Evolutionary conservation across 164 flowering plant genomes (phyloP), one percentile per base, ranked within the genome.

Genomic region (Sextonia rubra): DNA sequence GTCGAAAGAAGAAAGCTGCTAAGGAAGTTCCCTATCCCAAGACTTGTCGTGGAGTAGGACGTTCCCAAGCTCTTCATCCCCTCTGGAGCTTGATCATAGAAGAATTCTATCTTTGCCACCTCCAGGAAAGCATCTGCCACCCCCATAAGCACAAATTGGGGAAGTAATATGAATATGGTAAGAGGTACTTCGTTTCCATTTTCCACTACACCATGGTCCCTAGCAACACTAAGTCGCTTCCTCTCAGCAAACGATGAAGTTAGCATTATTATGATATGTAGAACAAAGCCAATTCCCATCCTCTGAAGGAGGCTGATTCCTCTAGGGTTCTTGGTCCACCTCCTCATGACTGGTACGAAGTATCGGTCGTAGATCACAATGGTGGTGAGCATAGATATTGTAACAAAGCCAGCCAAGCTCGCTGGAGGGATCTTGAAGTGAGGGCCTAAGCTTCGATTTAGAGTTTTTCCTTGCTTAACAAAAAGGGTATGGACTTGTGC

Each of bases 391-490:
- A 89, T 88, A 76, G 74, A 83, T 72, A 86, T 63, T 4, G 87
- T 85, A 3, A 83, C 76, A 44, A 91, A 85, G 30, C 82, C 88
- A 0, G 79, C 58, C 26, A 91, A 82, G 64, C 85, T 77, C 3
- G 91, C 93, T 0, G 93, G 86, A 27, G 92, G 97, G 82, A 91
- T 83, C 7, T 81, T 48, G 70, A 88, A 88, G 47, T 80, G 69
- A 2, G 89, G 85, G 7, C 83, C 80, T 47, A 85, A 68, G 63
- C 48, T 24, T 68, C 79, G 70, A 0, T 81, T 66, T 18, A 85
- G 83, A 2, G 86, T 83, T 15, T 78, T 73, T 48, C 84, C 87
- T 76, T 85, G 87, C 71, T 80, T 85, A 44, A 84, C 63, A 70
- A 84, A 84, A 47, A 84, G 85, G 22, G 87, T 85, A 64, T 73